Percentiles rank a stretch among this genome's conserved stretches.
phyloP scores from a whole-genome alignment of 2,329 filamentous ascomycete species.

The Xylariaceae sp. region DNA sequence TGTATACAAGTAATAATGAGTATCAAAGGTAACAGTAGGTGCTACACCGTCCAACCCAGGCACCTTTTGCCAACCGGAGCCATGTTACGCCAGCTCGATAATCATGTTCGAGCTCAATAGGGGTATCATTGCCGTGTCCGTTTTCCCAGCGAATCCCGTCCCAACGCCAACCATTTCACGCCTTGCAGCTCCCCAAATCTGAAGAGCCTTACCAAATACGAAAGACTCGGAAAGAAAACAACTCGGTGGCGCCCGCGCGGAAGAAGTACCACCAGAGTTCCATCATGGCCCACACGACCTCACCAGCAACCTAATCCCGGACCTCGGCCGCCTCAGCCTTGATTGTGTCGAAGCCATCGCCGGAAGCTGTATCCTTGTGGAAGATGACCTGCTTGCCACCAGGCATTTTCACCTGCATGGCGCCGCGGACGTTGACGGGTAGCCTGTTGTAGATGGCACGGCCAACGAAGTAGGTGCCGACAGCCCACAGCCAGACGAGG shows the following conservation, averaged over 20 bases:
- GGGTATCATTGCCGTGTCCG: conserved; percentile 9
- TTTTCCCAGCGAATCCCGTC: conserved; percentile 13
- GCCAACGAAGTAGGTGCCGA: conserved; percentile 62
- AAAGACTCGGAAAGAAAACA: conserved; percentile 12
- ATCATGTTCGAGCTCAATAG: neutral
- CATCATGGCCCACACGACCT: conserved; percentile 36
- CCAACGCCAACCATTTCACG: conserved; percentile 21
- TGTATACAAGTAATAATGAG: conserved; percentile 3
- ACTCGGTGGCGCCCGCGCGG: neutral
- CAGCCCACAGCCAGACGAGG: conserved; percentile 71
- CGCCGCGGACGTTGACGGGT: conserved; percentile 27
- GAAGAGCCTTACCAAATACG: neutral
- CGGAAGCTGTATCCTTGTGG: conserved; percentile 22
- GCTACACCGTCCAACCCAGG: too few relatives aligned
- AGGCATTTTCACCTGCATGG: conserved; percentile 1
- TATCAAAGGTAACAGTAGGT: conserved; percentile 12
- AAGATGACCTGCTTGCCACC: conserved; percentile 36
- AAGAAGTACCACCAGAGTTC: conserved; percentile 26
- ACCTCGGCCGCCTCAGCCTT: conserved; percentile 37
- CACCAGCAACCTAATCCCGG: conserved; percentile 40
- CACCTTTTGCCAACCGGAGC: neutral
- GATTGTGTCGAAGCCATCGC: conserved; percentile 23
- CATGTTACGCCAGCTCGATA: neutral
- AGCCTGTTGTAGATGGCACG: conserved; percentile 52
- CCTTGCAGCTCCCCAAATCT: neutral